phyloP scores from a whole-genome alignment of 305 asterid species.

The Euphrasia arctica region DNA sequence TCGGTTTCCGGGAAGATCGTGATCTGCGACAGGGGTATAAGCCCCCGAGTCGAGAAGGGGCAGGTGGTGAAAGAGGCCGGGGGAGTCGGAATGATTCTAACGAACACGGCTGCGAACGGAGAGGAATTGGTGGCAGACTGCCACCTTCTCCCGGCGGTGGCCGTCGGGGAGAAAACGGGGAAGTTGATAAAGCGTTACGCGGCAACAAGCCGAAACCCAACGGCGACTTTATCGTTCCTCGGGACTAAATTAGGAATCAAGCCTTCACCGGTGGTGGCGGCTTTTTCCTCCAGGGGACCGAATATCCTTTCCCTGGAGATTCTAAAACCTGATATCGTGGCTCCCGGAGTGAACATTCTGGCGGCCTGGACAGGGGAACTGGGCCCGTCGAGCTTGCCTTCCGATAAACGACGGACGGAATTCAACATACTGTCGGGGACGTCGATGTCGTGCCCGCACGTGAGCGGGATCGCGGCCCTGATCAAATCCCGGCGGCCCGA shows the following conservation, averaged over 20 bases:
- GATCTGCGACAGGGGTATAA: constrained; percentile 88
- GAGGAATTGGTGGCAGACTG: constrained; percentile 88
- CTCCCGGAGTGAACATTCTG: constrained; percentile 93
- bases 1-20: constrained; percentile 78
- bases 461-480: constrained; percentile 85
- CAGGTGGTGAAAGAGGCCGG: constrained; percentile 91
- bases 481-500: constrained; percentile 71
- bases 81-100: constrained; percentile 80
- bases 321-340: constrained; percentile 78
- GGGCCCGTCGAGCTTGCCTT: constrained; percentile 78
- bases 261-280: constrained; percentile 94
- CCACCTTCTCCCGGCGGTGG: constrained; percentile 83
- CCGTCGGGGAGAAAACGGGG: constrained; percentile 71
- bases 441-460: constrained; percentile 96
- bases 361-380: constrained; percentile 87
- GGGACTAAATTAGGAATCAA: constrained; percentile 69
- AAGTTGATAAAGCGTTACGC: constrained; percentile 58
- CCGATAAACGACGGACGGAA: constrained; percentile 59
- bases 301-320: constrained; percentile 71
- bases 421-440: constrained; percentile 91
- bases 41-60: constrained; percentile 88
- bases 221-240: constrained; percentile 62
- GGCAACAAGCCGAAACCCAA: constrained; percentile 31
- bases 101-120: constrained; percentile 74
- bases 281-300: constrained; percentile 92